phyloP scores from a whole-genome alignment of 768 basidiomycete genomes.

The Amyloporia xantha region DNA sequence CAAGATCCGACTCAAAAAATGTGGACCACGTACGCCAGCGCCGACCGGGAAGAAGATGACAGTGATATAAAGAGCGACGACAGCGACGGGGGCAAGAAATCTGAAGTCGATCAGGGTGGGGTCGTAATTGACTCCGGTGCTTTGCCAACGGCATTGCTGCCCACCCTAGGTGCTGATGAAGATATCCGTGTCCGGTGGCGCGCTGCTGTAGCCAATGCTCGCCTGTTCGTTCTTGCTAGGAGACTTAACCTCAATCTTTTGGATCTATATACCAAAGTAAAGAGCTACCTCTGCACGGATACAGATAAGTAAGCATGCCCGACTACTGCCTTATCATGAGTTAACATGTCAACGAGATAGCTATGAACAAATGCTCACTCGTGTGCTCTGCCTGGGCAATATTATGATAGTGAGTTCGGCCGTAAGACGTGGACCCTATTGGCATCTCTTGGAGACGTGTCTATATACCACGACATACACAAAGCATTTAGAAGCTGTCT shows the following conservation, averaged over 20 bases:
- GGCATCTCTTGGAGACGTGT: constrained; percentile 78
- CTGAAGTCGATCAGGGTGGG: constrained; percentile 9
- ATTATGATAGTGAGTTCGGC: constrained; percentile 73
- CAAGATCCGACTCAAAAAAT: constrained; percentile 46
- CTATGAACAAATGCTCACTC: constrained; percentile 70
- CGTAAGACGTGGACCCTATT: constrained; percentile 77
- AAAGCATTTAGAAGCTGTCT: constrained; percentile 38
- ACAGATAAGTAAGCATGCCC: constrained; percentile 35
- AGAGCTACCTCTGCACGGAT: constrained; percentile 36
- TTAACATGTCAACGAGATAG: constrained; percentile 28
- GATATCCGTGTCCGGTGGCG: constrained; percentile 86
- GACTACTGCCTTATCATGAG: neutral
- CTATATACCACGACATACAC: constrained; percentile 34
- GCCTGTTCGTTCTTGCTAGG: constrained; percentile 47
- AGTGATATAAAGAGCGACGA: constrained; percentile 1
- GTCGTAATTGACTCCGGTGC: constrained; percentile 26
- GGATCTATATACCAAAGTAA: constrained; percentile 43
- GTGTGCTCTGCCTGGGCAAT: constrained; percentile 65
- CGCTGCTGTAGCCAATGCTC: constrained; percentile 51
- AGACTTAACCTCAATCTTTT: constrained; percentile 25
- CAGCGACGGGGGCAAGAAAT: neutral
- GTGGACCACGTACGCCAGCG: constrained; percentile 31
- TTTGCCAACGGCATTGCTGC: constrained; percentile 43
- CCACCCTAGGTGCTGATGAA: constrained; percentile 50
- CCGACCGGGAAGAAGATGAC: constrained; percentile 2